These are phyloP conservation scores for Helichrysum umbraculigerum DNA, from an alignment of 129 eudicot genomes.

Conservation along the genomic window DNA sequence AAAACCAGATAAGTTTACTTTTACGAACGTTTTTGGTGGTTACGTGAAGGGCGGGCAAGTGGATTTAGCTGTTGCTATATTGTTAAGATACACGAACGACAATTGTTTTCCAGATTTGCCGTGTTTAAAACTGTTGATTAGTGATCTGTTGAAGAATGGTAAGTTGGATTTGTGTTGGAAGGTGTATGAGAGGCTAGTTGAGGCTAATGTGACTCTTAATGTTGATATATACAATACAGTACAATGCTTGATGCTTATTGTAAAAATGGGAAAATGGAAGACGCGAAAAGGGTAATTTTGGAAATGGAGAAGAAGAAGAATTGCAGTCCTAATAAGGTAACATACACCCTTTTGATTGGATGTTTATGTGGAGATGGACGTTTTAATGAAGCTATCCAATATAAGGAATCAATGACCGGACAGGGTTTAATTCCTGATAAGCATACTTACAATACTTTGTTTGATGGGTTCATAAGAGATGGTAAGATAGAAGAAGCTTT, in stretches of 20 bases:
- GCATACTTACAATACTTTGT: conserved; percentile 26
- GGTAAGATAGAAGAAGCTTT: conserved; percentile 24
- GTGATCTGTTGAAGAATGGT: background rate
- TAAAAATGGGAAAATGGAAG: no score
- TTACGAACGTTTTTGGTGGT: conserved; percentile 56
- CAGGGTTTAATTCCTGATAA: conserved; percentile 27
- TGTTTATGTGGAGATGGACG: no score
- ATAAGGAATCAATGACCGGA: conserved; percentile 24
- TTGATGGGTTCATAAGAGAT: conserved; percentile 18
- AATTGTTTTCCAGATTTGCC: conserved; percentile 22
- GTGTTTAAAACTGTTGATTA: no score
- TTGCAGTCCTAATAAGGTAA: no score
- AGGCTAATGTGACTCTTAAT: conserved; percentile 24
- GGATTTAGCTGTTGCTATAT: conserved; percentile 26
- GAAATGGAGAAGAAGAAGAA: no score
- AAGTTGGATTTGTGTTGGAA: conserved; percentile 40
- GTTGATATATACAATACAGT: conserved; percentile 29
- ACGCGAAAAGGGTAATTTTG: no score
- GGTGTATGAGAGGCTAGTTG: conserved; percentile 27
- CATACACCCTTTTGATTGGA: no score
- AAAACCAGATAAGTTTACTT: conserved; percentile 51
- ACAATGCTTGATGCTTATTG: no score
- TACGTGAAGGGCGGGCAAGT: conserved; percentile 55
- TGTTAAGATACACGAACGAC: background rate
- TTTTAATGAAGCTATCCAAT: conserved; percentile 35